Base-by-base conservation (phyloP, 495 filamentous ascomycete genomes). In the Ascodesmis nigricans region DNA sequence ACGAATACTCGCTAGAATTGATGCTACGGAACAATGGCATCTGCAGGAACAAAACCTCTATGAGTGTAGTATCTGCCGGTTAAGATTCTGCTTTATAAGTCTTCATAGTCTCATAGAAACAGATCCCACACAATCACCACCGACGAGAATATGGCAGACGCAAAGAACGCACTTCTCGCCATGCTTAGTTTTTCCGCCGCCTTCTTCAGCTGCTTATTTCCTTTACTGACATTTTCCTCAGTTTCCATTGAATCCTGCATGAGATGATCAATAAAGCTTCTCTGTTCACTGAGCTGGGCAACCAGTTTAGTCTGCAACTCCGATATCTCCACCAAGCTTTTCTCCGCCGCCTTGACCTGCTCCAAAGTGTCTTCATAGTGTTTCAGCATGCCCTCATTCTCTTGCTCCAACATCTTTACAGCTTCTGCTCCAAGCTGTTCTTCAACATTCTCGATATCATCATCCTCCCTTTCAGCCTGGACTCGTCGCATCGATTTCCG, bases 51-150 rank as follows among this genome's bases (percentile, higher is more conserved):
- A n/a, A n/a, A n/a, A n/a, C n/a, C n/a, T n/a, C n/a, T n/a, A n/a
- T n/a, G n/a, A n/a, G n/a, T n/a, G n/a, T n/a, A n/a, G n/a, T n/a
- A n/a, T n/a, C n/a, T n/a, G n/a, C n/a, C n/a, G n/a, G n/a, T n/a
- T n/a, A n/a, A n/a, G n/a, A n/a, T n/a, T n/a, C n/a, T n/a, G n/a
- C n/a, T n/a, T n/a, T n/a, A n/a, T n/a, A n/a, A n/a, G n/a, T n/a
- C n/a, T n/a, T n/a, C n/a, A n/a, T n/a, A n/a, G n/a, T n/a, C n/a
- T n/a, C n/a, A 93, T 53, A 91, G 79, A 19, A 92, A 56, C 52
- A 92, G 56, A 66, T 99, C 87, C 79, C 82, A 99, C n/a, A 81
- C 59, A 5, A 99, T 62, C 38, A 99, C 61, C 46, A 75, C 73
- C 2, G 67, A 57, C 53, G 81, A 91, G 39, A 95, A 61, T 0